These are phyloP conservation scores for Cadophora luteo-olivacea DNA, from an alignment of 2,329 filamentous ascomycete genomes.

Conservation along the genomic window DNA sequence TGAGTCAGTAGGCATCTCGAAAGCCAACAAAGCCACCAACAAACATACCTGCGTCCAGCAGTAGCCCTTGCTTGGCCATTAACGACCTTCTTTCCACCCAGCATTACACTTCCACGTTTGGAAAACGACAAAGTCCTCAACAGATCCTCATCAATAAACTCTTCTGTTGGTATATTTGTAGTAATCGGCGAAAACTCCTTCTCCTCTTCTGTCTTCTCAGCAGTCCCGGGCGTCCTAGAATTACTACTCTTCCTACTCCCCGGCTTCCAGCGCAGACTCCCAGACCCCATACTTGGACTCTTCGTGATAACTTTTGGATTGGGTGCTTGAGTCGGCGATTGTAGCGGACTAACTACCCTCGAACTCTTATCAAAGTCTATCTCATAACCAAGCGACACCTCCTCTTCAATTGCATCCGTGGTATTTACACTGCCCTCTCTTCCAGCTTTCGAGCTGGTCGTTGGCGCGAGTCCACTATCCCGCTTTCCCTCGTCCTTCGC, in stretches of 20 bases:
- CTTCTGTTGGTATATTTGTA: slow-evolving; percentile 62
- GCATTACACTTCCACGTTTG: slow-evolving; percentile 68
- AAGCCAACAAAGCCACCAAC: slow-evolving; percentile 13
- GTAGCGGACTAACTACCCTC: slow-evolving; percentile 3
- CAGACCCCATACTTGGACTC: slow-evolving; percentile 27
- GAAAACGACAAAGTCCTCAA: slow-evolving; percentile 64
- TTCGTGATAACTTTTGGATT: slow-evolving; percentile 21
- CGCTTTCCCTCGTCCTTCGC: slow-evolving; percentile 55
- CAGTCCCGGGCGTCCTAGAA: slow-evolving; percentile 8
- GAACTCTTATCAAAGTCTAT: slow-evolving; percentile 38
- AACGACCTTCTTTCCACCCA: slow-evolving; percentile 54
- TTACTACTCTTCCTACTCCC: slow-evolving; percentile 28
- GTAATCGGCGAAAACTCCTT: slow-evolving; percentile 51
- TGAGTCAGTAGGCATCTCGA: background rate
- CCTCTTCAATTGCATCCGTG: slow-evolving; percentile 26
- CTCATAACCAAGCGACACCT: slow-evolving; percentile 34
- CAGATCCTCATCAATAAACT: slow-evolving; percentile 64
- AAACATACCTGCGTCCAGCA: slow-evolving; percentile 38
- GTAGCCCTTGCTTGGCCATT: slow-evolving; percentile 36
- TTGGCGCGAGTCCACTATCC: slow-evolving; percentile 60
- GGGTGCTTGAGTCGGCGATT: slow-evolving; percentile 4
- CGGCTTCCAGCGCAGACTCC: slow-evolving; percentile 30
- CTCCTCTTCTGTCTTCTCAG: slow-evolving; percentile 34
- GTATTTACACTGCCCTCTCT: slow-evolving; percentile 48
- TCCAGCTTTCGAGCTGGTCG: slow-evolving; percentile 51